Evolutionary conservation across 2,329 filamentous ascomycete genomes (phyloP).

Genomic region (Xylaria digitata): DNA sequence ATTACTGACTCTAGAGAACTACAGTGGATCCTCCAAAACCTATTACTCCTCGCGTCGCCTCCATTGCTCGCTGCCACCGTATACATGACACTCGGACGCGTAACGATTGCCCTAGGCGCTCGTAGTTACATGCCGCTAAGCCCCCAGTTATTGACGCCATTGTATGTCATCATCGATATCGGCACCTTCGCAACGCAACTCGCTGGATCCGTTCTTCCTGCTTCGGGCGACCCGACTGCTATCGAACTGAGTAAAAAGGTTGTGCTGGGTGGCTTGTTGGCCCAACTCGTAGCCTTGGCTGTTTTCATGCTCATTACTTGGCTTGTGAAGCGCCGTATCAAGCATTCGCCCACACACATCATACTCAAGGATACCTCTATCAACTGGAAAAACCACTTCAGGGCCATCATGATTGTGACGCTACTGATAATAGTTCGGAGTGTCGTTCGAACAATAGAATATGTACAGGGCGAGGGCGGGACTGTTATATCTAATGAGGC

Average conservation of each 20-base stretch:
- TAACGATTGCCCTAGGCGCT: conserved; percentile 46
- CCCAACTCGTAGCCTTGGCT: conserved; percentile 63
- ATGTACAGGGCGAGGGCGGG: conserved; percentile 56
- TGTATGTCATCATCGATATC: conserved; percentile 61
- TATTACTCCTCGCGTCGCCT: conserved; percentile 42
- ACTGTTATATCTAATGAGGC: conserved; percentile 56
- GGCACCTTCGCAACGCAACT: conserved; percentile 58
- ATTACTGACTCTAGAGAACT: no score
- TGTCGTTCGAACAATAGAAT: conserved; percentile 61
- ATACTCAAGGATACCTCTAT: conserved; percentile 11
- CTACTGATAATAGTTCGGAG: conserved; percentile 58
- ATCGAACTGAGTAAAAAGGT: conserved; percentile 50
- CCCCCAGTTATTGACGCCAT: conserved; percentile 55
- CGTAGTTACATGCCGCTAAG: conserved; percentile 30
- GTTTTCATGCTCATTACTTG: conserved; percentile 59
- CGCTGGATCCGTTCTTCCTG: conserved; percentile 45
- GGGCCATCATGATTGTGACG: conserved; percentile 50
- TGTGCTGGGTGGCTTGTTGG: conserved; percentile 60
- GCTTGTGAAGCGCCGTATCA: conserved; percentile 54
- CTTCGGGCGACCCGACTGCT: conserved; percentile 46
- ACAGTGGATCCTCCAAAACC: conserved; percentile 41
- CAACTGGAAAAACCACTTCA: conserved; percentile 42
- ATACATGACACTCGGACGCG: conserved; percentile 54
- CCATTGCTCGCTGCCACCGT: conserved; percentile 51
- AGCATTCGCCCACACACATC: conserved; percentile 29